Evolutionary conservation across 2,329 filamentous ascomycete species (phyloP).

Genomic region (Periconia macrospinosa): DNA sequence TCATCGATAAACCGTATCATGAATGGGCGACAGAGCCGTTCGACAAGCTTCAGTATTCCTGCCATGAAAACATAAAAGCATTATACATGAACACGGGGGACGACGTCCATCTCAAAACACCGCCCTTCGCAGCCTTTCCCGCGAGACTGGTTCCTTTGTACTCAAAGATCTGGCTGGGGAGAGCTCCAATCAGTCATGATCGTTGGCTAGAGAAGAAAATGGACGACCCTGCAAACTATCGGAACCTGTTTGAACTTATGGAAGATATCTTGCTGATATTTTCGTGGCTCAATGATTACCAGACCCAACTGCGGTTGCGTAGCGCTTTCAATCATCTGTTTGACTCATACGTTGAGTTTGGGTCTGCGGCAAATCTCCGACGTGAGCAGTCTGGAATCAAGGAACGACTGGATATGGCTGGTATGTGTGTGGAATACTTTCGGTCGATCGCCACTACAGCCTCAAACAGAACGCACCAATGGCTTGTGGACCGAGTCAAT

Average conservation of each 20-base stretch:
- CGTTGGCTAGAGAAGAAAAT: slow-evolving; percentile 20
- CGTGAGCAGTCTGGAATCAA: slow-evolving; percentile 11
- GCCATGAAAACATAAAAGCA: neutral
- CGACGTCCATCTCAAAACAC: neutral
- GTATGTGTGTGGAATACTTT: slow-evolving; percentile 22
- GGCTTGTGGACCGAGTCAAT: slow-evolving; percentile 20
- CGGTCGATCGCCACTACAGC: slow-evolving; percentile 9
- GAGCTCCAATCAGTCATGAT: slow-evolving; percentile 17
- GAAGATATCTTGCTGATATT: slow-evolving; percentile 12
- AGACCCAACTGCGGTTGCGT: slow-evolving; percentile 2
- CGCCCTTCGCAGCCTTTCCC: neutral
- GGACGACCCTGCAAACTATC: slow-evolving; percentile 20
- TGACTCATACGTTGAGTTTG: slow-evolving; percentile 15
- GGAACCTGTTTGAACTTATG: slow-evolving; percentile 16
- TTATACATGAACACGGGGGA: neutral
- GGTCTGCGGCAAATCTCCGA: slow-evolving; percentile 13
- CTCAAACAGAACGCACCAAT: slow-evolving; percentile 16
- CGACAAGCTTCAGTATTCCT: neutral
- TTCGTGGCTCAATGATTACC: slow-evolving; percentile 15
- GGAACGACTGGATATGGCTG: slow-evolving; percentile 16
- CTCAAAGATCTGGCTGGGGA: slow-evolving; percentile 17
- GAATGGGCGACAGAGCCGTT: slow-evolving; percentile 9
- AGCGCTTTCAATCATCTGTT: slow-evolving; percentile 13
- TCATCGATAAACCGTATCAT: slow-evolving; percentile 5
- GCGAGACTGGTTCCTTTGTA: slow-evolving; percentile 14